Evolutionary conservation across 176 grass and related monocot species (phyloP).

Genomic region (Triticum dicoccoides): DNA sequence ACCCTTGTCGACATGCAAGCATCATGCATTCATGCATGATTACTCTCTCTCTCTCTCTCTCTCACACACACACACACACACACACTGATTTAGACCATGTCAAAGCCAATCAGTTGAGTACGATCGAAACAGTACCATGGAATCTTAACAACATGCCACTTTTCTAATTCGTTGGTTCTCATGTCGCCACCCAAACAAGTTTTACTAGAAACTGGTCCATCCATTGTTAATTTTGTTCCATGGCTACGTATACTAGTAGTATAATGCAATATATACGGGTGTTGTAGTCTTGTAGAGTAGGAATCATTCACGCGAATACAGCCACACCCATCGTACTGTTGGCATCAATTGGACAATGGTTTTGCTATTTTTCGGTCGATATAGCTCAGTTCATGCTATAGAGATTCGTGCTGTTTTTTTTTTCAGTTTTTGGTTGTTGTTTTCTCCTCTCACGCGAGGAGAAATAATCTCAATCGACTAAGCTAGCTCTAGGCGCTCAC

Average conservation of each 20-base stretch:
- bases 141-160: not conserved
- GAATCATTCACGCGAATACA: not conserved
- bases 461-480: too few relatives aligned
- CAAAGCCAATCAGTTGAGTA: not conserved
- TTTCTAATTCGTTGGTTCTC: not conserved
- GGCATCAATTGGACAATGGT: not conserved
- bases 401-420: too few relatives aligned
- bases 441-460: too few relatives aligned
- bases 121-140: not conserved
- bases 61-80: too few relatives aligned
- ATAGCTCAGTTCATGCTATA: too few relatives aligned
- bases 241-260: too few relatives aligned
- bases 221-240: not conserved
- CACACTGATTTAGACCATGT: not conserved
- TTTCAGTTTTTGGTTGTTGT: too few relatives aligned
- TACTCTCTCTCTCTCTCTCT: not conserved
- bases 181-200: not conserved
- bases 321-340: not conserved
- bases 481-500: too few relatives aligned
- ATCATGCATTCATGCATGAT: not conserved
- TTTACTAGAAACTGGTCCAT: not conserved
- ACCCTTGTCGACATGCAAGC: not conserved
- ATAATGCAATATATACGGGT: too few relatives aligned
- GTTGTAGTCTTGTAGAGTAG: not conserved
- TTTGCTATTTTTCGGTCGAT: too few relatives aligned